phyloP scores from a whole-genome alignment of 352 stramenopile genomes.

The Phytophthora meadii region DNA sequence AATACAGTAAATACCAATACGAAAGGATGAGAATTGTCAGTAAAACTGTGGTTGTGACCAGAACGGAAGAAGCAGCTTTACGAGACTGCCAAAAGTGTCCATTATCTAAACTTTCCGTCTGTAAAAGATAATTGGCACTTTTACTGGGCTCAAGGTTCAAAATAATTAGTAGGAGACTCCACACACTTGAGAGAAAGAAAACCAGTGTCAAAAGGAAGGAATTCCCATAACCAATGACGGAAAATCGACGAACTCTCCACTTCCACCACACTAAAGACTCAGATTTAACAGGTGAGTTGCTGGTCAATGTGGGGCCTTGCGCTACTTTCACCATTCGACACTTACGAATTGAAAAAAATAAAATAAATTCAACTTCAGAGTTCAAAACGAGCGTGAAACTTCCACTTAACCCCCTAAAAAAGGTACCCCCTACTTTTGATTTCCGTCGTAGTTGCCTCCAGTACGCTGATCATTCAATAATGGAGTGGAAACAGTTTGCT shows the following conservation, averaged over 20 bases:
- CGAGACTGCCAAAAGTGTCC: constrained; percentile 24
- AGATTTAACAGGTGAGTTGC: background rate
- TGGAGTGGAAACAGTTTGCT: background rate
- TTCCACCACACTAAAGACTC: constrained; percentile 10
- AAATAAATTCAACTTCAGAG: background rate
- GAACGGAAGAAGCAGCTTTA: constrained; percentile 5
- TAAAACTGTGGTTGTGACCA: constrained; percentile 6
- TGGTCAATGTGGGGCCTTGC: constrained; percentile 1
- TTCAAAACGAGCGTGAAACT: background rate
- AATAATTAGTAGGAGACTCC: constrained; percentile 44
- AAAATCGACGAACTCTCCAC: constrained; percentile 21
- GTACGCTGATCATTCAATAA: constrained; percentile 6
- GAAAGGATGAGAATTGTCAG: constrained; percentile 17
- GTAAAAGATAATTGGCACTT: constrained; percentile 48
- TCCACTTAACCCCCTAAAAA: background rate
- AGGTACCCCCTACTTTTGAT: background rate
- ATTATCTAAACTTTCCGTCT: constrained; percentile 40
- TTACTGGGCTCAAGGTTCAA: constrained; percentile 40
- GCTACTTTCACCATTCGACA: constrained; percentile 2
- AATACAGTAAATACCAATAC: constrained; percentile 33
- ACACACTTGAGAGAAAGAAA: constrained; percentile 27
- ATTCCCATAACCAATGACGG: constrained; percentile 24
- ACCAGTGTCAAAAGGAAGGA: constrained; percentile 27
- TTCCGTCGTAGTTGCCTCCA: constrained; percentile 2
- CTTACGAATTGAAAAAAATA: background rate